These are phyloP conservation scores for Plasmodium ovale DNA, from an alignment of 169 alveolate genomes.

Conservation along the genomic window DNA sequence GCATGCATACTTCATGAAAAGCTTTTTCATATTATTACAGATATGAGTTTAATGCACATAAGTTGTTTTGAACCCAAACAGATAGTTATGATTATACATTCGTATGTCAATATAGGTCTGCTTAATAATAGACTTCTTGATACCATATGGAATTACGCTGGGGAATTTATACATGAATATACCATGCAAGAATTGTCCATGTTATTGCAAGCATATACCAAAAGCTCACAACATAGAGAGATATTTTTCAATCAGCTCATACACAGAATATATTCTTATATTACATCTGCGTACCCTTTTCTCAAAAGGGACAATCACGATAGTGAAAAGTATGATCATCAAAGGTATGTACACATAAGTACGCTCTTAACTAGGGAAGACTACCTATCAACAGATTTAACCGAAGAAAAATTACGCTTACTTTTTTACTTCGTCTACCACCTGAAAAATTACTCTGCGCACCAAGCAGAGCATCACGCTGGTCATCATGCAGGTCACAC, in stretches of 20 bases:
- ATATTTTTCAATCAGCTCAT: constrained; percentile 14
- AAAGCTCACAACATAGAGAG: constrained; percentile 49
- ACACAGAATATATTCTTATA: constrained; percentile 5
- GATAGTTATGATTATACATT: constrained; percentile 64
- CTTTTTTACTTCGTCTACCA: constrained; percentile 25
- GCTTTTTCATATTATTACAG: constrained; percentile 41
- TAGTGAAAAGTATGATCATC: constrained; percentile 1
- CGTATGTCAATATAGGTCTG: constrained; percentile 65
- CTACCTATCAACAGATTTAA: neutral
- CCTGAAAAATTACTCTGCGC: neutral
- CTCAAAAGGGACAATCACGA: neutral
- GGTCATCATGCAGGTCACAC: no score
- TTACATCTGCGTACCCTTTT: constrained; percentile 32
- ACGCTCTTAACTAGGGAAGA: neutral
- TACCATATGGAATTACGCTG: constrained; percentile 33
- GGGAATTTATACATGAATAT: constrained; percentile 30
- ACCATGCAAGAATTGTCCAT: constrained; percentile 59
- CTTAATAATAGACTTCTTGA: constrained; percentile 28
- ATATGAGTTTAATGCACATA: constrained; percentile 22
- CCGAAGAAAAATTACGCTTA: neutral
- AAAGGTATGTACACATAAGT: constrained; percentile 1
- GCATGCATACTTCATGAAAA: constrained; percentile 65
- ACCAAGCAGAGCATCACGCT: no score
- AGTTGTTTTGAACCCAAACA: constrained; percentile 63
- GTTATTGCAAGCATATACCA: constrained; percentile 69